phyloP scores from a whole-genome alignment of 805 yeast genomes.

The Blastobotrys mokoenaii region DNA sequence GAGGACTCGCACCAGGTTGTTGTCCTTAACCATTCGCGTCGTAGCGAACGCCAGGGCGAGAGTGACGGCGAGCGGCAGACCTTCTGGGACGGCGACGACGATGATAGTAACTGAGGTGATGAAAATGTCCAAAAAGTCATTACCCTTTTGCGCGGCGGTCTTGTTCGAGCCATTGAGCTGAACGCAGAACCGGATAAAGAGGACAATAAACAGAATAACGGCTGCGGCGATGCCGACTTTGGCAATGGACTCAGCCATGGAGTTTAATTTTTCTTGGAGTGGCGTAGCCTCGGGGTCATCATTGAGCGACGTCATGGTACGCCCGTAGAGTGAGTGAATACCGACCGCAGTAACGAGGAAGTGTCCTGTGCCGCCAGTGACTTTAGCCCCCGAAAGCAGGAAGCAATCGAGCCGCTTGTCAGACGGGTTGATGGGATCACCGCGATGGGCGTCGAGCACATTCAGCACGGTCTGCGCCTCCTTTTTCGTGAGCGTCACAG shows the following conservation, averaged over 20 bases:
- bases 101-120: constrained; percentile 88
- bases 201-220: constrained; percentile 63
- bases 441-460: constrained; percentile 17
- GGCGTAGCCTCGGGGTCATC: constrained; percentile 83
- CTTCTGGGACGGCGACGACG: constrained; percentile 99
- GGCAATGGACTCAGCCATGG: constrained; percentile 89
- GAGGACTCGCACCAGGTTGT: constrained; percentile 88
- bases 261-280: constrained; percentile 69
- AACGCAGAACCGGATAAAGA: constrained; percentile 67
- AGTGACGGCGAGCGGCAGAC: constrained; percentile 95
- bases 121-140: constrained; percentile 71
- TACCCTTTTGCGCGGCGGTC: constrained; percentile 69
- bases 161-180: constrained; percentile 43
- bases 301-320: constrained; percentile 74
- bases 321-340: constrained; percentile 78
- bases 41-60: constrained; percentile 96
- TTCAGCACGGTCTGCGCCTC: constrained; percentile 40
- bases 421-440: constrained; percentile 25
- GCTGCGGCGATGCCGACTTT: constrained; percentile 88
- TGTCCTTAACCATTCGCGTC: constrained; percentile 94
- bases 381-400: constrained; percentile 84
- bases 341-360: constrained; percentile 91
- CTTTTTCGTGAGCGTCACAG: constrained; percentile 66
- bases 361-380: constrained; percentile 76
- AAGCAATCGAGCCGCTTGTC: constrained; percentile 59